Percentiles rank a stretch among this genome's conserved stretches.
Conservation (phyloP, 2,329 filamentous ascomycete genomes). For the Samsoniella hepiali region DNA sequence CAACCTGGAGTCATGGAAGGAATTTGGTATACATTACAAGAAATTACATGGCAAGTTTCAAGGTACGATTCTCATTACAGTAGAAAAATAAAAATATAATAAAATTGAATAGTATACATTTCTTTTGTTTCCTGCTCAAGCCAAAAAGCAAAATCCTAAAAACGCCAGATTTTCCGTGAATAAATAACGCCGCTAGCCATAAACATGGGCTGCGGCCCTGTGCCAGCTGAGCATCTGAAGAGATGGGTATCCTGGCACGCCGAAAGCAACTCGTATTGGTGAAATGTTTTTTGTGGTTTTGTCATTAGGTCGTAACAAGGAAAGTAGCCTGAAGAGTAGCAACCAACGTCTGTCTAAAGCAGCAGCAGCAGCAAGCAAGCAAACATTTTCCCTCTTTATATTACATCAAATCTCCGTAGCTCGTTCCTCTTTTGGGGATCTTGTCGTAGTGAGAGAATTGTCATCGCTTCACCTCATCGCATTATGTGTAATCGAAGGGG, state of each 20-base stretch:
- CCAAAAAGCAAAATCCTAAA: constrained; percentile 7
- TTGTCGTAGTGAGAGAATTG: constrained; percentile 8
- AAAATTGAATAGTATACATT: constrained; percentile 2
- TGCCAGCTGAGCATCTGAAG: not conserved
- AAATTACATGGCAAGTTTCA: not conserved
- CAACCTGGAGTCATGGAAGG: not conserved
- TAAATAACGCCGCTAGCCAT: constrained; percentile 9
- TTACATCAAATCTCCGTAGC: constrained; percentile 14
- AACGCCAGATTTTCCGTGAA: constrained; percentile 11
- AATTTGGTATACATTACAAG: not conserved
- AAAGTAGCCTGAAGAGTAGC: constrained; percentile 12
- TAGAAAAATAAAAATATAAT: not conserved
- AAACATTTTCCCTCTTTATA: constrained; percentile 13
- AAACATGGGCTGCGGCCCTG: not conserved
- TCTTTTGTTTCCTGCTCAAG: constrained; percentile 8
- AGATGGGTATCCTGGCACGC: not conserved
- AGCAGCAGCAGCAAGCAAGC: constrained; percentile 10
- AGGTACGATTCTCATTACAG: not conserved
- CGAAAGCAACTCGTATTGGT: not conserved
- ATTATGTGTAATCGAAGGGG: constrained; percentile 10
- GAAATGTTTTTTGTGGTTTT: constrained; percentile 16
- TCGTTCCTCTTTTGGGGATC: constrained; percentile 13
- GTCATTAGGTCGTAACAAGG: constrained; percentile 31
- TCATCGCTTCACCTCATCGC: constrained; percentile 15
- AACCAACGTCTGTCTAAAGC: constrained; percentile 2